Percentiles rank a stretch among this genome's conserved stretches.
phyloP scores from a whole-genome alignment of 1,139 yeast species.

The Blastobotrys petasosporus region DNA sequence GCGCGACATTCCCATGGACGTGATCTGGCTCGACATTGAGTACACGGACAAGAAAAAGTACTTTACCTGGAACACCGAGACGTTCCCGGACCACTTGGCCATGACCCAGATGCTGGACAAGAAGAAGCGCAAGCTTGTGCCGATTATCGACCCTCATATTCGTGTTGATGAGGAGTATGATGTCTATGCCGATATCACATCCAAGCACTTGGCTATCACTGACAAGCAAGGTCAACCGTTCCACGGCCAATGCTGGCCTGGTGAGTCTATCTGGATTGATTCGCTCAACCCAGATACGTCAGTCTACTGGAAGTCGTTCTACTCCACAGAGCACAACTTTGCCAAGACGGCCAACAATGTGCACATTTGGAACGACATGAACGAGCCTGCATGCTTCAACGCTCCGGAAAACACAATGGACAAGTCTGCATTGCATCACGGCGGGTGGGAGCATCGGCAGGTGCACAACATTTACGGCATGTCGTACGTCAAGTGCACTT shows the following conservation, averaged over 20 bases:
- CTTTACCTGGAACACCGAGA: constrained; percentile 32
- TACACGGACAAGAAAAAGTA: constrained; percentile 32
- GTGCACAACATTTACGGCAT: constrained; percentile 79
- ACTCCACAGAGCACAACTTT: constrained; percentile 21
- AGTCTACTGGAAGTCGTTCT: constrained; percentile 28
- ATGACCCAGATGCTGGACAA: constrained; percentile 29
- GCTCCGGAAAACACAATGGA: constrained; percentile 51
- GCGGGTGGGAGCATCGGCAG: constrained; percentile 83
- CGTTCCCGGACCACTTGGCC: constrained; percentile 26
- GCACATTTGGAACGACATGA: constrained; percentile 38
- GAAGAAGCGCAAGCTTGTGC: constrained; percentile 31
- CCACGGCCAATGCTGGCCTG: constrained; percentile 20
- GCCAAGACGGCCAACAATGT: constrained; percentile 27
- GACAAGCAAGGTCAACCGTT: constrained; percentile 24
- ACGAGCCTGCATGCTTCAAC: constrained; percentile 33
- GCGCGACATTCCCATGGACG: constrained; percentile 17
- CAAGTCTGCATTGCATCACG: constrained; percentile 67
- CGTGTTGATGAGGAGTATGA: constrained; percentile 29
- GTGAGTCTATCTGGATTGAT: constrained; percentile 35
- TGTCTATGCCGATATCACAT: constrained; percentile 29
- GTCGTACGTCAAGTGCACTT: constrained; percentile 71
- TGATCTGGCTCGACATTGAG: constrained; percentile 19
- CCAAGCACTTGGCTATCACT: constrained; percentile 30
- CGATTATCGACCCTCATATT: constrained; percentile 37
- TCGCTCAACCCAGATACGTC: constrained; percentile 28